These are phyloP conservation scores for Xylaria sp. DNA, from an alignment of 2,329 filamentous ascomycete genomes.

Conservation along the genomic window DNA sequence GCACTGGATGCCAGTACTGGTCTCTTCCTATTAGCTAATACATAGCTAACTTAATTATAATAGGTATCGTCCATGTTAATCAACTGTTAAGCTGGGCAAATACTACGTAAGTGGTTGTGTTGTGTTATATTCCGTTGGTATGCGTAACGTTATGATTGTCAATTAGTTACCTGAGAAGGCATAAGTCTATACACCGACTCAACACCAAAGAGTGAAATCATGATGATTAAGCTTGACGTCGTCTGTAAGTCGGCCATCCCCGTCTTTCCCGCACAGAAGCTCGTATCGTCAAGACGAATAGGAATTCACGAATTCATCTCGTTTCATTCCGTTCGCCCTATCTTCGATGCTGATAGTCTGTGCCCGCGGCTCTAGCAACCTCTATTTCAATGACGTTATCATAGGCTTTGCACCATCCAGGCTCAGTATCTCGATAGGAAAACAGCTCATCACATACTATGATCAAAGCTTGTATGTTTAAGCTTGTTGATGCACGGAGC, in stretches of 20 bases:
- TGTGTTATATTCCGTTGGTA: neutral
- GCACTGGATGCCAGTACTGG: neutral
- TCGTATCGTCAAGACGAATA: neutral
- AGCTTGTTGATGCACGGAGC: neutral
- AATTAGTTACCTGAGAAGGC: neutral
- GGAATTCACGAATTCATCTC: no score
- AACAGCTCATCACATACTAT: neutral
- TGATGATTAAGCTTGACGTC: constrained; percentile 8
- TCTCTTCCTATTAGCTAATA: neutral
- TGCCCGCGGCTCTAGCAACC: neutral
- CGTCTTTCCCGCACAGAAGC: neutral
- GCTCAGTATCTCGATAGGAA: neutral
- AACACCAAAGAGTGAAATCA: neutral
- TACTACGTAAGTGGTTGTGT: neutral
- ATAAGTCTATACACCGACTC: neutral
- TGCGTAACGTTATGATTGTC: neutral
- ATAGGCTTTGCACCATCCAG: neutral
- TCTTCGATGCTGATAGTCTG: neutral
- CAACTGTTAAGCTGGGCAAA: neutral
- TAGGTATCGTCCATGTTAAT: neutral
- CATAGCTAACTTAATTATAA: neutral
- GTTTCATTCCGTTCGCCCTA: neutral
- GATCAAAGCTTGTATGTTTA: constrained; percentile 3
- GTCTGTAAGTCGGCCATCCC: neutral
- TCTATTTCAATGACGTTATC: neutral